A percentile compares a stretch with the other conserved stretches of the same genome.
phyloP scores from a whole-genome alignment of 2,329 filamentous ascomycete genomes.

The Paecilomyces sp. region DNA sequence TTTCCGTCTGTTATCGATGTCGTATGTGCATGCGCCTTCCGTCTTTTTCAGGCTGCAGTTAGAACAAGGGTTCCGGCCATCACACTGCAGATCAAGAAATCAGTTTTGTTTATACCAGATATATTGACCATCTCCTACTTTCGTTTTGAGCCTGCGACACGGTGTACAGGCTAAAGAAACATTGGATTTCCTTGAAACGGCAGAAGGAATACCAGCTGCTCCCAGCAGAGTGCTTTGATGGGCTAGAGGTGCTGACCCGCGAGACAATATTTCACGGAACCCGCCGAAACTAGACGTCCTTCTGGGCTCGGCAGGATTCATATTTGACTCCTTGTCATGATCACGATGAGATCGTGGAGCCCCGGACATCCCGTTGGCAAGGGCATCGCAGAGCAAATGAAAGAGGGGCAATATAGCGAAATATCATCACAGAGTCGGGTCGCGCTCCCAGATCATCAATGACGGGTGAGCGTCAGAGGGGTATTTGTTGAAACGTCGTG shows the following conservation, averaged over 20 bases:
- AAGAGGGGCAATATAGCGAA: not conserved
- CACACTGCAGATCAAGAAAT: not conserved
- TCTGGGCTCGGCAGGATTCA: not conserved
- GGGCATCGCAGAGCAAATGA: not conserved
- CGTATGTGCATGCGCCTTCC: not conserved
- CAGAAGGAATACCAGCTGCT: not conserved
- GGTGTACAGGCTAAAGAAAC: not conserved
- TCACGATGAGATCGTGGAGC: not conserved
- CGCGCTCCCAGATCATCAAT: not conserved
- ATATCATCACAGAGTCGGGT: not conserved
- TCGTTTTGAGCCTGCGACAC: slow-evolving; percentile 1
- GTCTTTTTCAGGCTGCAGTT: not conserved
- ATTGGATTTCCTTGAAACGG: not conserved
- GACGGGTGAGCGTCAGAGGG: not conserved
- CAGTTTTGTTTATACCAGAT: not conserved
- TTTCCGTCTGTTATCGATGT: slow-evolving; percentile 1
- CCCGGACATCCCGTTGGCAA: not conserved
- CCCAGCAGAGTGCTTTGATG: not conserved
- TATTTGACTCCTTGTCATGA: not conserved
- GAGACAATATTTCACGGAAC: slow-evolving; percentile 1
- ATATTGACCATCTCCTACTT: not conserved
- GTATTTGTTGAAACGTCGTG: not conserved
- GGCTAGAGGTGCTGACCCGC: not conserved
- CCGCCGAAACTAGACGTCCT: not conserved
- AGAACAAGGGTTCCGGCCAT: not conserved